These are phyloP conservation scores for Lentinula raphanica DNA, from an alignment of 768 basidiomycete species.

Conservation along the genomic window DNA sequence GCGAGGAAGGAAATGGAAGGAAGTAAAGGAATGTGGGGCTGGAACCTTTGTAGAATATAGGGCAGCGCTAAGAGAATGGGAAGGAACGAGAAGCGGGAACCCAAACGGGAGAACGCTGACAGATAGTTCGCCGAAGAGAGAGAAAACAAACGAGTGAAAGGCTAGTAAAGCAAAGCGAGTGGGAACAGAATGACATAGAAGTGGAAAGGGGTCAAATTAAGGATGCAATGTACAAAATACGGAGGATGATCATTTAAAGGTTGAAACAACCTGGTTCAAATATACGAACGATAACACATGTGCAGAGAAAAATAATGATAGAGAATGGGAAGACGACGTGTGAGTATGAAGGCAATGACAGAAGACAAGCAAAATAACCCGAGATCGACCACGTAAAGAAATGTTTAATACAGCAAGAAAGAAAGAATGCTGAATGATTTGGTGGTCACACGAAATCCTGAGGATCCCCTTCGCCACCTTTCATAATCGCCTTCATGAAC, in stretches of 20 bases:
- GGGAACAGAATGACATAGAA: background rate
- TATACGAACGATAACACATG: background rate
- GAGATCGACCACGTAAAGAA: background rate
- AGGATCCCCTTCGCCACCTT: slow-evolving; percentile 65
- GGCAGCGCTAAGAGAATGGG: background rate
- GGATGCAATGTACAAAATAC: background rate
- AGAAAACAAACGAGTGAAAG: background rate
- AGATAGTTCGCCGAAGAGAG: background rate
- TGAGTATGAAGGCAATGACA: background rate
- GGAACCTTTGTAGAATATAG: background rate
- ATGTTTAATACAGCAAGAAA: background rate
- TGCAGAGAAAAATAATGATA: background rate
- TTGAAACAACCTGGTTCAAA: background rate
- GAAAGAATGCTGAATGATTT: background rate
- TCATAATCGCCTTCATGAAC: slow-evolving; percentile 84
- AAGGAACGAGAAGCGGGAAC: slow-evolving; percentile 1
- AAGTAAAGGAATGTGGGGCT: background rate
- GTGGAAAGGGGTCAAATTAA: background rate
- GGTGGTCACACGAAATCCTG: slow-evolving; percentile 9
- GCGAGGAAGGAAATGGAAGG: background rate
- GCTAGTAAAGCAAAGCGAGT: background rate
- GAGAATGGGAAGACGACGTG: background rate
- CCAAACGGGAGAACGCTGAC: background rate
- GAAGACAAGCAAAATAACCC: background rate
- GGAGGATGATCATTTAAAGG: background rate